Percentiles rank a stretch among this genome's conserved stretches.
Conservation (phyloP, 306 rosid species). For the Corylus heterophylla region DNA sequence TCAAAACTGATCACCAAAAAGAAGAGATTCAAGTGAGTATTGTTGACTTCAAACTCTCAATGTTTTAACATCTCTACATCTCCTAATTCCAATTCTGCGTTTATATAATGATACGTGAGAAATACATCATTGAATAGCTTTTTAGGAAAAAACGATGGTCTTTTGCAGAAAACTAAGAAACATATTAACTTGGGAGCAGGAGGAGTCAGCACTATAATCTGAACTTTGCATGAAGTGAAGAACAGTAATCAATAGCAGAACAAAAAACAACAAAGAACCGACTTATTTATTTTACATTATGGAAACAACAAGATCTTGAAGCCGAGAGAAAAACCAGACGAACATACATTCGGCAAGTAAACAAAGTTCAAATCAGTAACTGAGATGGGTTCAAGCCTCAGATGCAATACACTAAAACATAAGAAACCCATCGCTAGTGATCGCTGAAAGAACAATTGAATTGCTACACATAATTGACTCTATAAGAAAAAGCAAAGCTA, state of each 20-base stretch:
- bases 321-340: neutral
- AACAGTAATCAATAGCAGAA: neutral
- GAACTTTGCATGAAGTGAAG: neutral
- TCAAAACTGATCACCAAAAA: neutral
- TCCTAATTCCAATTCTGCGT: neutral
- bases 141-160: neutral
- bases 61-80: neutral
- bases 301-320: neutral
- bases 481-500: neutral
- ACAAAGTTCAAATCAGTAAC: neutral
- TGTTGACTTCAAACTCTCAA: neutral
- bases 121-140: neutral
- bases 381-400: neutral
- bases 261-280: neutral
- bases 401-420: neutral
- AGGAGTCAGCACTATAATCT: neutral
- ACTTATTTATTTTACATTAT: neutral
- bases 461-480: neutral
- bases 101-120: neutral
- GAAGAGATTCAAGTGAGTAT: neutral
- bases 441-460: neutral
- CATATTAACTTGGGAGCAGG: neutral
- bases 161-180: neutral
- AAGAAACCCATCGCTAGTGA: neutral
- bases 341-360: neutral